Base-by-base conservation (phyloP, 2,329 filamentous ascomycete genomes). In the Metarhizium sp. region DNA sequence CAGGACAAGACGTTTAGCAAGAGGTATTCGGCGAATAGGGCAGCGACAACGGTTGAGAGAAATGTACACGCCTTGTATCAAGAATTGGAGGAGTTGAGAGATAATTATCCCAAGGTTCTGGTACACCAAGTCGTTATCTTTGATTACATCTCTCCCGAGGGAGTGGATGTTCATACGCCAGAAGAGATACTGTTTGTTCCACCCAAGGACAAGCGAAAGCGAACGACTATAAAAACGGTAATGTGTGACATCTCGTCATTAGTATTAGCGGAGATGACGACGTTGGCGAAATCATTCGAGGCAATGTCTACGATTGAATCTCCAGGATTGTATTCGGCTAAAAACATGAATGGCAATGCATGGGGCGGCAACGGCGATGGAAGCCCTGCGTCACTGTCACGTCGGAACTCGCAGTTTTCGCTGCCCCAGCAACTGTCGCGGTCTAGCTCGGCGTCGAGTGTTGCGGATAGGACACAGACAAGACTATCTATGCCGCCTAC, bases 401-500 rank as follows among this genome's bases (percentile, higher is more conserved):
- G 82, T 55, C 75, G 81, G 46, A 82, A 80, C 58, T 85, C 82
- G 10, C 80, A 85, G 58, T 79, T 77, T 57, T 65, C 75, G 0
- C 57, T 76, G 10, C 75, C 56, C 58, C 69, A 42, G 20, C 63
- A 66, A 53, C 66, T 72, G 32, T 70, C 73, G n/a, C 75, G 82
- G 49, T 81, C 82, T 7, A 75, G 66, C 52, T 82, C 85, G 36
- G 71, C 80, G 49, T 71, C 76, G 60, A 73, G 78, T 57, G 67
- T 77, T 45, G 43, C 48, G 14, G 86, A 89, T 65, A 83, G 81
- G 62, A 74, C 78, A 51, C 75, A 84, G 48, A 76, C 81, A 57
- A 85, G 90, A 59, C 91, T 92, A 87, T 92, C 90, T 1, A 88
- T 92, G 85, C 90, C 87, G 67, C 84, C 88, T 14, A 79, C 81